A percentile compares a stretch with the other conserved stretches of the same genome.
phyloP scores from a whole-genome alignment of 306 rosid genomes.

The Ormosia semicastrata region DNA sequence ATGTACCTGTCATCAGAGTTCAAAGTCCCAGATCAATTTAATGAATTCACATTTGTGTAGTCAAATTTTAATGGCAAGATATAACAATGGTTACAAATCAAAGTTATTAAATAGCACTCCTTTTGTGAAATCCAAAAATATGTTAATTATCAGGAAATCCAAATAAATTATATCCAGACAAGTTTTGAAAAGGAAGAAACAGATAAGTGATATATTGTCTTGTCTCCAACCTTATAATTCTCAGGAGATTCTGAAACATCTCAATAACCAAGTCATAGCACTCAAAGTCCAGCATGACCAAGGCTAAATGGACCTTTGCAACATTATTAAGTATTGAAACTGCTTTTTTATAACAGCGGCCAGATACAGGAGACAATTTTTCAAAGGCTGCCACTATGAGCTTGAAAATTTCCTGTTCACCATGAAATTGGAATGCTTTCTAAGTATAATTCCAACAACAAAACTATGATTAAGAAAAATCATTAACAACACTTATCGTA shows the following conservation, averaged over 20 bases:
- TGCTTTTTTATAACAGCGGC: slow-evolving; percentile 54
- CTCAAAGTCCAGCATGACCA: slow-evolving; percentile 85
- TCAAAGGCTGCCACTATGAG: slow-evolving; percentile 57
- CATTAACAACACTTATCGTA: neutral
- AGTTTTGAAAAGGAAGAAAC: slow-evolving; percentile 12
- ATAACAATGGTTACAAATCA: too few relatives aligned
- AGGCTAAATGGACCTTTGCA: slow-evolving; percentile 49
- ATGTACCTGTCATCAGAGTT: neutral
- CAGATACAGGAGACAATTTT: slow-evolving; percentile 50
- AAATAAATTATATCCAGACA: neutral
- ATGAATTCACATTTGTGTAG: too few relatives aligned
- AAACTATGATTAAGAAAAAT: neutral
- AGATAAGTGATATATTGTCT: neutral
- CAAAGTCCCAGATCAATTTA: neutral
- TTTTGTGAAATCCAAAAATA: too few relatives aligned
- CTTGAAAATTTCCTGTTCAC: slow-evolving; percentile 67
- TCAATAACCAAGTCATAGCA: slow-evolving; percentile 62
- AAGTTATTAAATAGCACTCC: too few relatives aligned
- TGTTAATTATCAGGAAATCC: neutral
- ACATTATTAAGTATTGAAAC: slow-evolving; percentile 46
- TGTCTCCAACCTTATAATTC: slow-evolving; percentile 49
- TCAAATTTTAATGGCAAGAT: too few relatives aligned
- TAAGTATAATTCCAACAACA: slow-evolving; percentile 8
- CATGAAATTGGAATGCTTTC: slow-evolving; percentile 13
- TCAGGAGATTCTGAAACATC: slow-evolving; percentile 68